Evolutionary conservation across 1,284 basidiomycete species (phyloP).

Genomic region (Stereum hirsutum): DNA sequence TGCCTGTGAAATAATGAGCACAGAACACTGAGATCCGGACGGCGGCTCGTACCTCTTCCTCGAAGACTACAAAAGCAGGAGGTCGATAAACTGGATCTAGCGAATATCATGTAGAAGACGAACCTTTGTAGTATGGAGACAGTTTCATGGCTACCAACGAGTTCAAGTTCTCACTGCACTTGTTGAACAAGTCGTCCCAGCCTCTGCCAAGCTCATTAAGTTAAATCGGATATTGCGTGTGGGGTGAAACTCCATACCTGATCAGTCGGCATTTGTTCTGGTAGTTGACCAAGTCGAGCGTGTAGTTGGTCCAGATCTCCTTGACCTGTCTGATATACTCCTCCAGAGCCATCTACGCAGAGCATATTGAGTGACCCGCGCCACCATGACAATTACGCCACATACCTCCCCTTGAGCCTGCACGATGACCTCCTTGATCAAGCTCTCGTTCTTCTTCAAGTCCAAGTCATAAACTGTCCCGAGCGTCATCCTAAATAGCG

Average conservation of each 20-base stretch:
- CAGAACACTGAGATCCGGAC: background rate
- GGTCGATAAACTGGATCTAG: conserved; percentile 4
- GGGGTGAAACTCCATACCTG: conserved; percentile 35
- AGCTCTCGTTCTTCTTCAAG: conserved; percentile 83
- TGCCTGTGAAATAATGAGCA: conserved; percentile 35
- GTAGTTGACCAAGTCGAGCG: conserved; percentile 94
- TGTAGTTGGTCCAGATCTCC: conserved; percentile 95
- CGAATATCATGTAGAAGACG: conserved; percentile 8
- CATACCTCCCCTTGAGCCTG: conserved; percentile 96
- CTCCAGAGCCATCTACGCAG: conserved; percentile 76
- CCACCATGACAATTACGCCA: background rate
- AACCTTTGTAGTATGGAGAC: conserved; percentile 94
- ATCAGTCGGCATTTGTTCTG: conserved; percentile 98
- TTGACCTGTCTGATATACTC: conserved; percentile 94
- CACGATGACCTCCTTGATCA: conserved; percentile 91
- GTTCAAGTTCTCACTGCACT: conserved; percentile 94
- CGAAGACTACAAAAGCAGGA: conserved; percentile 55
- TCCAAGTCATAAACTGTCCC: conserved; percentile 98
- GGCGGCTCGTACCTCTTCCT: conserved; percentile 62
- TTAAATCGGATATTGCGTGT: background rate
- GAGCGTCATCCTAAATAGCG: conserved; percentile 71
- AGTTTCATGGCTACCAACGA: conserved; percentile 95
- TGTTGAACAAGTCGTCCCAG: conserved; percentile 97
- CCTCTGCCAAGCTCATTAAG: conserved; percentile 41
- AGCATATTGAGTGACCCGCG: background rate